phyloP scores from a whole-genome alignment of 495 filamentous ascomycete genomes.

The Hypoxylon subgilvum region DNA sequence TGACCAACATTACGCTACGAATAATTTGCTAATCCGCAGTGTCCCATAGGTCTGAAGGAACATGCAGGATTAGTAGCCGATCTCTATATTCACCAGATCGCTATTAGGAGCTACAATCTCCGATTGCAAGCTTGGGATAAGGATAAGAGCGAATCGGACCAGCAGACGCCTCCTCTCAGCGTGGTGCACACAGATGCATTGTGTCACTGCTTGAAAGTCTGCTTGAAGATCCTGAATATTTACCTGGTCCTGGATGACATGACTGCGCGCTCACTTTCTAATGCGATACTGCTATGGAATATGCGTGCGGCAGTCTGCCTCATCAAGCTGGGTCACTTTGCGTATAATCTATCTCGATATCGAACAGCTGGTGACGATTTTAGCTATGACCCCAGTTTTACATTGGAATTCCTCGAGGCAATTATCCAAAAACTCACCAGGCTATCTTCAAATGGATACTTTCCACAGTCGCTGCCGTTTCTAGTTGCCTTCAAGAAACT shows the following conservation, averaged over 20 bases:
- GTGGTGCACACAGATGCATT: slow-evolving; percentile 19
- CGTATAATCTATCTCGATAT: not conserved
- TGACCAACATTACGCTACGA: not conserved
- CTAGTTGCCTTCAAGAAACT: slow-evolving; percentile 27
- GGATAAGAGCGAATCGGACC: not conserved
- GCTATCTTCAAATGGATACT: slow-evolving; percentile 21
- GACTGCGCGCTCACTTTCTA: slow-evolving; percentile 21
- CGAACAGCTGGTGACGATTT: not conserved
- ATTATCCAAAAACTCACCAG: slow-evolving; percentile 20
- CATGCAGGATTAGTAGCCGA: slow-evolving; percentile 17
- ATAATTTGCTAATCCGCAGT: not conserved
- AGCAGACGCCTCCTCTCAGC: slow-evolving; percentile 7
- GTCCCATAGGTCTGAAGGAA: slow-evolving; percentile 9
- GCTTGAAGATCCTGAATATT: slow-evolving; percentile 5
- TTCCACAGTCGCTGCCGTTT: slow-evolving; percentile 30
- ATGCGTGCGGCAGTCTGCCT: slow-evolving; percentile 21
- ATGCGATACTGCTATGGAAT: slow-evolving; percentile 26
- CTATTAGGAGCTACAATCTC: slow-evolving; percentile 11
- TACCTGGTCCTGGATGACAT: slow-evolving; percentile 26
- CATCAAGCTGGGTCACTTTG: slow-evolving; percentile 21
- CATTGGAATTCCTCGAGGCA: slow-evolving; percentile 5
- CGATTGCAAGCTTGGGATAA: slow-evolving; percentile 10
- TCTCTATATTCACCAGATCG: slow-evolving; percentile 31
- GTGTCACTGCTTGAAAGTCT: slow-evolving; percentile 21
- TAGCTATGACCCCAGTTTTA: slow-evolving; percentile 2